Evolutionary conservation across 495 filamentous ascomycete species (phyloP), one percentile per base, ranked within the genome.

Genomic region (Penicillium fimorum): DNA sequence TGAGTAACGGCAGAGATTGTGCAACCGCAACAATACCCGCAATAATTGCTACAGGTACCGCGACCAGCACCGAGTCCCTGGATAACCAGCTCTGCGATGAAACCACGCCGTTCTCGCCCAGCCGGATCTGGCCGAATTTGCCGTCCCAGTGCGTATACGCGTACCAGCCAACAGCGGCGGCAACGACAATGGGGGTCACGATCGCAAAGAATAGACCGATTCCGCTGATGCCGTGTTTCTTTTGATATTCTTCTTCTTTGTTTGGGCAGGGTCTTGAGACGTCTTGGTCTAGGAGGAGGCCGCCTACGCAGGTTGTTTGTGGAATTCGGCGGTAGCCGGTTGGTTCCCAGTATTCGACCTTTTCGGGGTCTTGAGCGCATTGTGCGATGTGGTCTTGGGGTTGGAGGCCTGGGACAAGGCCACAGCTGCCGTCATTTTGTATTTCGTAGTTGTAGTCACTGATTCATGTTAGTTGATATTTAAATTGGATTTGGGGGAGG

Each of bases 401-500:
- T 9, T 71, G 22, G 44, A 91, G 80, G 25, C 91, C 92, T 0
- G 75, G 61, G 29, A 96, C 88, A 35, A 94, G 84, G 6, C 62
- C 60, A 71, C 95, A 99, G 56, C 84, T 83, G 41, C 86, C 87
- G 66, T 91, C 88, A 33, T 65, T 79, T 69, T 87, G 80, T 40
- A 86, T 82, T 68, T 96, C 83, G 70, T 82, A 99, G 73, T 99
- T 99, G 79, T 88, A 99, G 69, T 96, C 93, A 76, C 92, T 96
- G 58, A 22, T 44, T 11, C 9, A 18, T 25, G 59, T 76, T 59
- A 70, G 64, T 37, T 1, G 25, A 5, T 37, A 17, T 17, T 8
- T 3, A 17, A 0, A 38, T 38, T n/a, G 33, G 33, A 30, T 30
- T 27, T 27, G 6, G 2, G 25, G 25, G 25, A 2, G 6, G 6